Conservation (phyloP, 768 basidiomycete species). For the Arthromyces matolae region DNA sequence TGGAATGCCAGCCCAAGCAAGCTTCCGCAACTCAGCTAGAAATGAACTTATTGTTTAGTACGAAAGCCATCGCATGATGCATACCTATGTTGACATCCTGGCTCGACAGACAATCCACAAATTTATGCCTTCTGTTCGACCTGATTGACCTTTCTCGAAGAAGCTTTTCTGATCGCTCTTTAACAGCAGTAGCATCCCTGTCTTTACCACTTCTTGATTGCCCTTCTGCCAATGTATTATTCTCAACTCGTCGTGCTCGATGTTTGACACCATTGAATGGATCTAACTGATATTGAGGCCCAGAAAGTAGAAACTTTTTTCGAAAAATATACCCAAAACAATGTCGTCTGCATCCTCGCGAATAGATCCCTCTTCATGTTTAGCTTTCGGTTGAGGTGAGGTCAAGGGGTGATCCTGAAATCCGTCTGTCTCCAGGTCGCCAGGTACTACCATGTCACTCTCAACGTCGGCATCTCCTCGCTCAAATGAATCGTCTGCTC, state of each 20-base stretch:
- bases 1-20: conserved; percentile 95
- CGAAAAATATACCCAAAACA: conserved; percentile 56
- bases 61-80: conserved; percentile 21
- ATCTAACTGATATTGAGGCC: conserved; percentile 42
- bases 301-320: conserved; percentile 8
- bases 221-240: conserved; percentile 26
- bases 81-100: conserved; percentile 81
- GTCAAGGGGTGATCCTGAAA: conserved; percentile 26
- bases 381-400: conserved; percentile 34
- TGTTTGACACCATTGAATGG: conserved; percentile 53
- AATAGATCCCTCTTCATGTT: conserved; percentile 45
- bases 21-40: conserved; percentile 77
- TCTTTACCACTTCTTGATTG: conserved; percentile 21
- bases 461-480: conserved; percentile 63
- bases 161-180: conserved; percentile 55
- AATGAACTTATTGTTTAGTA: background rate
- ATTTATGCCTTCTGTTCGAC: conserved; percentile 75
- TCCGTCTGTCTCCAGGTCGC: conserved; percentile 65
- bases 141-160: conserved; percentile 74
- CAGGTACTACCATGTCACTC: conserved; percentile 72
- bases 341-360: conserved; percentile 72
- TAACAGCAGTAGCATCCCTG: conserved; percentile 22
- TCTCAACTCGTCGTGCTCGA: conserved; percentile 36
- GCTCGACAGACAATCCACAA: conserved; percentile 70
- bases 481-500: conserved; percentile 17